Evolutionary conservation across 1,284 basidiomycete species (phyloP).

Genomic region (Sphaerobolus stellatus): DNA sequence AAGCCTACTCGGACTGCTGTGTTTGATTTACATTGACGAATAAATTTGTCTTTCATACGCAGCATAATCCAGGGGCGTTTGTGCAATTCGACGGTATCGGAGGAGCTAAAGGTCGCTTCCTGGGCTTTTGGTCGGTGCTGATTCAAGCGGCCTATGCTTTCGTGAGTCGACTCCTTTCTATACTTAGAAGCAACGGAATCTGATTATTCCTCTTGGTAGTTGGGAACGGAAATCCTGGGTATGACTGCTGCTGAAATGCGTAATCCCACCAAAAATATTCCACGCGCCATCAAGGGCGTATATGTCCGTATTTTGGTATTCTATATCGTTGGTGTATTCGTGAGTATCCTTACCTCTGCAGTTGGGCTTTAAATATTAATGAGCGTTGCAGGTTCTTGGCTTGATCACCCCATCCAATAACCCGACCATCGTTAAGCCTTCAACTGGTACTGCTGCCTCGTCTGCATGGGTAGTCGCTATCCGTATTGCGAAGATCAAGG

Average conservation of each 20-base stretch:
- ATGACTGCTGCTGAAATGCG: constrained; percentile 69
- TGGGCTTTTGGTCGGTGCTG: constrained; percentile 65
- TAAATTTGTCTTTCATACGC: neutral
- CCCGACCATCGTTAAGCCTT: constrained; percentile 45
- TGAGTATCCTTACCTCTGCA: neutral
- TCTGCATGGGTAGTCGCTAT: constrained; percentile 86
- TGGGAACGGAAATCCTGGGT: constrained; percentile 83
- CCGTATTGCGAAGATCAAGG: constrained; percentile 70
- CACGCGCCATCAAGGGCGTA: constrained; percentile 63
- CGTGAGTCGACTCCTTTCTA: neutral
- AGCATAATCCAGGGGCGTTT: constrained; percentile 1
- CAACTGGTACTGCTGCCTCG: constrained; percentile 60
- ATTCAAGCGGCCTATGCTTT: constrained; percentile 32
- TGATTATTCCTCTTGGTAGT: constrained; percentile 19
- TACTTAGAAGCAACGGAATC: neutral
- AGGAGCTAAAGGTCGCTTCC: constrained; percentile 52
- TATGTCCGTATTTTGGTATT: constrained; percentile 73
- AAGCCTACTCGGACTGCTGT: constrained; percentile 35
- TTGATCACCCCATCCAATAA: constrained; percentile 70
- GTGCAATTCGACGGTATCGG: neutral
- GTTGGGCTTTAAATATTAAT: no score
- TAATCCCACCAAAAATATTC: constrained; percentile 59
- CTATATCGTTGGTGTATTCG: constrained; percentile 51
- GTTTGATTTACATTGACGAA: constrained; percentile 34
- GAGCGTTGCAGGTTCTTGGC: constrained; percentile 66